A percentile compares a stretch with the other conserved stretches of the same genome.
phyloP scores from a whole-genome alignment of 164 flowering plant genomes.

The Vitis rupestris region DNA sequence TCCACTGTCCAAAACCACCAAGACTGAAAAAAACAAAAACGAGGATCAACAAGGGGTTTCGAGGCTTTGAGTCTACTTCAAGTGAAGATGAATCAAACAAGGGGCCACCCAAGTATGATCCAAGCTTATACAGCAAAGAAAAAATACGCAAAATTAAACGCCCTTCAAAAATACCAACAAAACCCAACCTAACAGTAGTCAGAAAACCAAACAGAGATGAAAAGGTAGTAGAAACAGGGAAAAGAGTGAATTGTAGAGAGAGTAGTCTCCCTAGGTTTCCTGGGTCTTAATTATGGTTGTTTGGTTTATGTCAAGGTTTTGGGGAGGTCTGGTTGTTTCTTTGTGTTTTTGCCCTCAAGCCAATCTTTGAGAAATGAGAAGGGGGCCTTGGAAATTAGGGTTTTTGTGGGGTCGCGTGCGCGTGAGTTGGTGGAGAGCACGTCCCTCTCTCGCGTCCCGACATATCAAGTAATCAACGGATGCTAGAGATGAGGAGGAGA shows the following conservation, averaged over 20 bases:
- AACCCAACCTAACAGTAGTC: neutral
- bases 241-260: neutral
- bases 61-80: too few species aligned
- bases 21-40: too few species aligned
- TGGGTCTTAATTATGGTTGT: neutral
- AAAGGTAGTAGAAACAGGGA: neutral
- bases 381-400: slow-evolving; percentile 25
- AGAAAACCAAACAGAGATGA: neutral
- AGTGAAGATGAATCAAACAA: too few species aligned
- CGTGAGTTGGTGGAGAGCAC: slow-evolving; percentile 31
- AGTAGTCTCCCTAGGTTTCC: neutral
- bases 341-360: neutral
- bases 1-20: too few species aligned
- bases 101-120: too few species aligned
- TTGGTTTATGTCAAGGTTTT: slow-evolving; percentile 8
- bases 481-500: neutral
- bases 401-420: slow-evolving; percentile 29
- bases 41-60: too few species aligned
- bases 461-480: neutral
- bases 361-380: neutral
- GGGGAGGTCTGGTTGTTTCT: slow-evolving; percentile 8
- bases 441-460: slow-evolving; percentile 25
- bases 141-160: too few species aligned
- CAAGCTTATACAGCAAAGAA: too few species aligned
- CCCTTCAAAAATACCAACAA: too few species aligned